phyloP scores from a whole-genome alignment of 1,284 basidiomycete species.

The Cutaneotrichosporon dermatis region DNA sequence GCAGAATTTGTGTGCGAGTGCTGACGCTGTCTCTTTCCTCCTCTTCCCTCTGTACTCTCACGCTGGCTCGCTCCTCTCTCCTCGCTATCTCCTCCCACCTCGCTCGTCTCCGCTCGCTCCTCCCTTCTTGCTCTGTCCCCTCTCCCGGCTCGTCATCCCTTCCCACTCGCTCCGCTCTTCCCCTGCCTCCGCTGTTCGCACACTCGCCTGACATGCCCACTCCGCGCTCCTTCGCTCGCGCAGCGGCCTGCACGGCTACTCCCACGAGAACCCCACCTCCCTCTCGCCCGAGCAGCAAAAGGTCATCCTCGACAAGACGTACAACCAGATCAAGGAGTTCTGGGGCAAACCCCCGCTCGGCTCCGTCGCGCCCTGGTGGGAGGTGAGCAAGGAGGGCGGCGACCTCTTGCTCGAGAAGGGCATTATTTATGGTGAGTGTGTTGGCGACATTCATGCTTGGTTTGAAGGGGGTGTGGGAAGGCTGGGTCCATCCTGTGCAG shows the following conservation, averaged over 20 bases:
- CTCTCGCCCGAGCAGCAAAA: constrained; percentile 65
- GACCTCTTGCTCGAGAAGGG: constrained; percentile 67
- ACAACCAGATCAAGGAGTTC: constrained; percentile 63
- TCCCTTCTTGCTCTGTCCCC: too few relatives aligned
- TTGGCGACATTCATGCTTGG: too few relatives aligned
- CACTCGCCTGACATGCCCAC: too few relatives aligned
- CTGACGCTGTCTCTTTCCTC: background rate
- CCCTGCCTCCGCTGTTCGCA: too few relatives aligned
- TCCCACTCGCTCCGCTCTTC: too few relatives aligned
- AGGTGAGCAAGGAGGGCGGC: constrained; percentile 65
- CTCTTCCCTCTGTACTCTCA: too few relatives aligned
- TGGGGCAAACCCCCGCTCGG: constrained; percentile 63
- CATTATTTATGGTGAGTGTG: constrained; percentile 61
- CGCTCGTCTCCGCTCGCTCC: too few relatives aligned
- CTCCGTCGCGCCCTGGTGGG: constrained; percentile 73
- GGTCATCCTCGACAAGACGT: constrained; percentile 66
- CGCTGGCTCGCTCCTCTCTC: too few relatives aligned
- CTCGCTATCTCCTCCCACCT: too few relatives aligned
- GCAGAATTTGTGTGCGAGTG: too few relatives aligned
- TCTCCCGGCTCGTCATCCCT: too few relatives aligned
- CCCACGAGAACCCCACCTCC: constrained; percentile 66
- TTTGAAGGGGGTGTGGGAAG: background rate
- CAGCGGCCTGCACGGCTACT: constrained; percentile 66
- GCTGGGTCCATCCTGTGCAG: background rate
- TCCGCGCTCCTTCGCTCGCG: too few relatives aligned